Conservation (phyloP, 2,329 filamentous ascomycete species). For the Apiospora rasikravindrae region DNA sequence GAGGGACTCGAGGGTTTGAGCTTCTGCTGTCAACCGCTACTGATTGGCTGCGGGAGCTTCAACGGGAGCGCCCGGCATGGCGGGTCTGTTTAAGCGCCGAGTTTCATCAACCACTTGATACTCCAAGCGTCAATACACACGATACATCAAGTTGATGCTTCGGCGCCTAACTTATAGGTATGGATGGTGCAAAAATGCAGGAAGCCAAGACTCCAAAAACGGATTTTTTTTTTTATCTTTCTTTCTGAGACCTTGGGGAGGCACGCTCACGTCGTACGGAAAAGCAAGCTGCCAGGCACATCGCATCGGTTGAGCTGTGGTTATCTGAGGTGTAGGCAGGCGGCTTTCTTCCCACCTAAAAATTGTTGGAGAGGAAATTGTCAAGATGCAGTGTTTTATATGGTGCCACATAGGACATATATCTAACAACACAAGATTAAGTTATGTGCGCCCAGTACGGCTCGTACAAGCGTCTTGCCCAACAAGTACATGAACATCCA, state of each 20-base stretch:
- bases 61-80: constrained; percentile 15
- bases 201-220: neutral
- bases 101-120: constrained; percentile 19
- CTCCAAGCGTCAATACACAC: neutral
- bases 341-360: neutral
- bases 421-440: neutral
- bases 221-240: neutral
- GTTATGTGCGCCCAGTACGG: neutral
- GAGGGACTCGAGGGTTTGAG: constrained; percentile 15
- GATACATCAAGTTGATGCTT: neutral
- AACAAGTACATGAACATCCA: neutral
- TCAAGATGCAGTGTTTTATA: neutral
- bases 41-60: constrained; percentile 16
- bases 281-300: neutral
- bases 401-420: neutral
- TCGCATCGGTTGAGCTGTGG: neutral
- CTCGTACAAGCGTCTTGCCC: neutral
- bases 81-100: constrained; percentile 16
- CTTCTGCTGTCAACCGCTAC: neutral
- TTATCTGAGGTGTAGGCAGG: neutral
- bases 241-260: neutral
- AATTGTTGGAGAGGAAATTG: too few species aligned
- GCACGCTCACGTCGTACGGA: neutral
- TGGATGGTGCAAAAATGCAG: neutral
- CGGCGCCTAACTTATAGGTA: neutral